These are phyloP conservation scores for Penicillium hesseltinei DNA, from an alignment of 2,329 filamentous ascomycete genomes.

Conservation along the genomic window DNA sequence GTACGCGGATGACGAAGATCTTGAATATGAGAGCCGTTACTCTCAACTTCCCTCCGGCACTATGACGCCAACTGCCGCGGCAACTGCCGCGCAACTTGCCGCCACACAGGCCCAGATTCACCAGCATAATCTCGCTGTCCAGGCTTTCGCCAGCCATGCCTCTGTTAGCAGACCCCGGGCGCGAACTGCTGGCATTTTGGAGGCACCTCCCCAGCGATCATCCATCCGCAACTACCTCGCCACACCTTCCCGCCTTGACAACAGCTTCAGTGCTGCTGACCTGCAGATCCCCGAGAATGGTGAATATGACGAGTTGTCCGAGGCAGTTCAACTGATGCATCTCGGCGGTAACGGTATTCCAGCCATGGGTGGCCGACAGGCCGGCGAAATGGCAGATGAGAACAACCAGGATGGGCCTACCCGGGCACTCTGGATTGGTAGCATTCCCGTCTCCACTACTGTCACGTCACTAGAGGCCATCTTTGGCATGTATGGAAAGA, in stretches of 20 bases:
- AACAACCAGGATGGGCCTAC: slow-evolving; percentile 83
- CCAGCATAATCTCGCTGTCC: slow-evolving; percentile 88
- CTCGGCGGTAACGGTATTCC: slow-evolving; percentile 44
- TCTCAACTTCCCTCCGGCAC: slow-evolving; percentile 58
- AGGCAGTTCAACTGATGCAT: slow-evolving; percentile 78
- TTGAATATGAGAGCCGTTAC: slow-evolving; percentile 65
- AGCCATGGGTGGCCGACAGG: slow-evolving; percentile 63
- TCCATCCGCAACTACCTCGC: slow-evolving; percentile 72
- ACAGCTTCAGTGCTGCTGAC: slow-evolving; percentile 71
- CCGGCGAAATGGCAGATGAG: slow-evolving; percentile 70
- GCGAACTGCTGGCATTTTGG: slow-evolving; percentile 85
- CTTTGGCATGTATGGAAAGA: slow-evolving; percentile 88
- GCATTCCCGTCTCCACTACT: slow-evolving; percentile 94
- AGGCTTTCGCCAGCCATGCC: slow-evolving; percentile 84
- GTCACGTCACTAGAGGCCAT: slow-evolving; percentile 92
- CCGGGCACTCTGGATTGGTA: slow-evolving; percentile 92
- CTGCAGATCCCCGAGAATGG: slow-evolving; percentile 71
- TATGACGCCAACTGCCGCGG: slow-evolving; percentile 58
- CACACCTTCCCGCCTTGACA: slow-evolving; percentile 72
- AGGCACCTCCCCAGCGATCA: slow-evolving; percentile 66
- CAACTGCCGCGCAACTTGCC: slow-evolving; percentile 57
- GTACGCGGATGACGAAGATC: slow-evolving; percentile 85
- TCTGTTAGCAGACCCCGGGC: slow-evolving; percentile 80
- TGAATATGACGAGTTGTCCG: slow-evolving; percentile 75
- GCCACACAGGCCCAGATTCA: slow-evolving; percentile 69